phyloP scores from a whole-genome alignment of 2,329 filamentous ascomycete genomes.

The Fusarium newnesense region DNA sequence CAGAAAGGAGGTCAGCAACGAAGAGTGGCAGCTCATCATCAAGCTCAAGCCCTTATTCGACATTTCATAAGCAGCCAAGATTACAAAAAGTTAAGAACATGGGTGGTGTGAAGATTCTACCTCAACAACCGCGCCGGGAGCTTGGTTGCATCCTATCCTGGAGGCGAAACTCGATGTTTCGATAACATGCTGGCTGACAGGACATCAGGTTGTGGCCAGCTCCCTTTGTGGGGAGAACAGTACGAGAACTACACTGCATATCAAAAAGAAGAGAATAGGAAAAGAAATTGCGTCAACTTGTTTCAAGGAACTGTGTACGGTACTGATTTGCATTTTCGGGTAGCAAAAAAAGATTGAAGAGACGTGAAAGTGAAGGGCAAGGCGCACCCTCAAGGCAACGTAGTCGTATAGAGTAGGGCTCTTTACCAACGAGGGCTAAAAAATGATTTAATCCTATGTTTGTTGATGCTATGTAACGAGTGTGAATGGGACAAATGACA shows the following conservation, averaged over 20 bases:
- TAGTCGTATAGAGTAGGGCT: constrained; percentile 15
- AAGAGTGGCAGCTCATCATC: constrained; percentile 94
- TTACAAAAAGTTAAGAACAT: not conserved
- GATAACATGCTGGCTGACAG: not conserved
- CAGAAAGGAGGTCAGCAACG: constrained; percentile 84
- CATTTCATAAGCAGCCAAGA: constrained; percentile 67
- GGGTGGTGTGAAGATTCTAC: not conserved
- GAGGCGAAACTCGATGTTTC: not conserved
- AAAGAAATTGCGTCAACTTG: constrained; percentile 25
- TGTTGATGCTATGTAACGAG: not conserved
- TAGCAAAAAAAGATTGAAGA: constrained; percentile 16
- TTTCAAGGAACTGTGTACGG: constrained; percentile 14
- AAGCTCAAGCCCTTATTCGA: constrained; percentile 97
- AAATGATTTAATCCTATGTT: not conserved
- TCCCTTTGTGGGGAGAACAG: constrained; percentile 3
- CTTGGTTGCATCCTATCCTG: not conserved
- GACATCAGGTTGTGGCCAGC: not conserved
- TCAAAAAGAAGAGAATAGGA: constrained; percentile 6
- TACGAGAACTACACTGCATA: constrained; percentile 9
- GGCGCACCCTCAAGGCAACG: not conserved
- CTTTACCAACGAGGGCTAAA: constrained; percentile 12
- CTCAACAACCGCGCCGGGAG: constrained; percentile 17
- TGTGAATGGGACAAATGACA: not conserved
- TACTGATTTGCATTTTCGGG: constrained; percentile 25
- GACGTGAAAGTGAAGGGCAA: constrained; percentile 1